Percentiles rank a stretch among this genome's conserved stretches.
Conservation (phyloP, 148 eudicot species). For the Silene uniflora region DNA sequence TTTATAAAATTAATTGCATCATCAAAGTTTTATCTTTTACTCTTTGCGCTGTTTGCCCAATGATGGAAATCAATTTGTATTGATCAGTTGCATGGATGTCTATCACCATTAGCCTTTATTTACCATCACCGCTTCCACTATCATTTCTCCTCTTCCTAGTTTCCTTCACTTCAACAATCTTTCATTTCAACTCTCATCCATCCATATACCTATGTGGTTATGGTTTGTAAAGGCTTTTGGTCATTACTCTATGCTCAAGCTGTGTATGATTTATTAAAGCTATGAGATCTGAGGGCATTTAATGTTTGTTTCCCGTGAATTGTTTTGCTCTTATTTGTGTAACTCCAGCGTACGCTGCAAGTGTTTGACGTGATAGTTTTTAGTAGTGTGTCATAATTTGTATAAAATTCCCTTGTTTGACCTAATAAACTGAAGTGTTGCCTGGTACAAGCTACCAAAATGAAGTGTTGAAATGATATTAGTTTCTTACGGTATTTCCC, state of each 20-base stretch:
- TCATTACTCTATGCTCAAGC: slow-evolving; percentile 28
- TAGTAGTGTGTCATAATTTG: no score
- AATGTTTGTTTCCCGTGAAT: neutral
- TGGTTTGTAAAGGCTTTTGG: slow-evolving; percentile 36
- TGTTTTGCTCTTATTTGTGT: neutral
- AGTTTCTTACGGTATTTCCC: neutral
- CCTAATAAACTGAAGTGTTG: neutral
- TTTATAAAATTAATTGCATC: no score
- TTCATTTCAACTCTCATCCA: neutral
- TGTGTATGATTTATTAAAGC: slow-evolving; percentile 40
- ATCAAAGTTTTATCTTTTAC: no score
- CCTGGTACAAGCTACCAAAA: neutral
- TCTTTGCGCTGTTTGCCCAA: slow-evolving; percentile 14
- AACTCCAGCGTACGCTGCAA: no score
- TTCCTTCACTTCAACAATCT: neutral
- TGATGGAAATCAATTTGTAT: slow-evolving; percentile 32
- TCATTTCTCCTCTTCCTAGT: neutral
- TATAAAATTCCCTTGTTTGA: no score
- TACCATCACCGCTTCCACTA: neutral
- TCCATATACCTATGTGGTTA: slow-evolving; percentile 9
- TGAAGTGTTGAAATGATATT: neutral
- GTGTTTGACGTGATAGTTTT: no score
- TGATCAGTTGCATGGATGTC: slow-evolving; percentile 31
- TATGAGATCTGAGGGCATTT: slow-evolving; percentile 66
- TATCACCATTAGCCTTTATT: slow-evolving; percentile 21